Evolutionary conservation across 176 grass and related monocot species (phyloP).

Genomic region (Panicum miliaceum): DNA sequence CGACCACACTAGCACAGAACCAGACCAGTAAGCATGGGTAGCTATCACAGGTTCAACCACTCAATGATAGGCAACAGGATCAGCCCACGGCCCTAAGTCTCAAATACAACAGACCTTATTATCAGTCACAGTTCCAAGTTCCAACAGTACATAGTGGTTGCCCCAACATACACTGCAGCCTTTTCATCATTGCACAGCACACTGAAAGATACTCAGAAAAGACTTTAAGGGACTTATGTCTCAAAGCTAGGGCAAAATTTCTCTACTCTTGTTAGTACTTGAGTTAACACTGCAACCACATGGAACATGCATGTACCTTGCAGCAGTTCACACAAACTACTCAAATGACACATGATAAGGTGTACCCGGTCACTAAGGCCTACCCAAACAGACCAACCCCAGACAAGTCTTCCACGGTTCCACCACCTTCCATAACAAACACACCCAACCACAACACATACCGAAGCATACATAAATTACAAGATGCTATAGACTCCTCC

Average conservation of each 20-base stretch:
- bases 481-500: slow-evolving; percentile 42
- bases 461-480: slow-evolving; percentile 31
- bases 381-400: neutral
- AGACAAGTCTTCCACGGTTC: neutral
- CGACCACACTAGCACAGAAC: neutral
- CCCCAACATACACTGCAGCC: neutral
- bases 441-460: neutral
- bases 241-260: slow-evolving; percentile 21
- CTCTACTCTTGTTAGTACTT: slow-evolving; percentile 3
- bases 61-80: neutral
- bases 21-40: neutral
- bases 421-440: neutral
- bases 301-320: neutral
- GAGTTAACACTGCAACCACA: neutral
- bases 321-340: slow-evolving; percentile 23
- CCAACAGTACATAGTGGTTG: neutral
- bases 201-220: slow-evolving; percentile 30
- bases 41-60: neutral
- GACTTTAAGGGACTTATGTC: neutral
- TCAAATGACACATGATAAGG: neutral
- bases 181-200: slow-evolving; percentile 39
- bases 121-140: neutral
- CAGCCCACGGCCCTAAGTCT: neutral
- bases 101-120: neutral
- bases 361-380: neutral